Conservation (phyloP, 2,329 filamentous ascomycete genomes). For the Verticillium isaacii region DNA sequence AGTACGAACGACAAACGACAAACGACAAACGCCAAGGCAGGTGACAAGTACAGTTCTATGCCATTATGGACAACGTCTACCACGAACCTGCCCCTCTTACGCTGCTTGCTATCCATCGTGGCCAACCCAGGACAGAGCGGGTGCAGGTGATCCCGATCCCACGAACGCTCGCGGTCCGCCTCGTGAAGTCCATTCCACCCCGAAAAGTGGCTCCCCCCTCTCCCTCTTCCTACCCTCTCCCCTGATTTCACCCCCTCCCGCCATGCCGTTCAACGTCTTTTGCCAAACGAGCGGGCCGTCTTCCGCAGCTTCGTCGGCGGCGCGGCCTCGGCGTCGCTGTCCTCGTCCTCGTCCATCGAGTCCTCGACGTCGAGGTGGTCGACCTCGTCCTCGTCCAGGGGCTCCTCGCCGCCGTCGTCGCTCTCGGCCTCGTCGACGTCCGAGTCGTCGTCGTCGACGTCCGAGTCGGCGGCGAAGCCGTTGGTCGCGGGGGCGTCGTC, state of each 20-base stretch:
- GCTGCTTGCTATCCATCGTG: background rate
- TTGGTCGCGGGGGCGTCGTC: slow-evolving; percentile 30
- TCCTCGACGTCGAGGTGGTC: slow-evolving; percentile 54
- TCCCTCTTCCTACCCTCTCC: background rate
- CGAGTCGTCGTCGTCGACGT: slow-evolving; percentile 45
- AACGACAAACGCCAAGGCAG: background rate
- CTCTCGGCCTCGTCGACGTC: slow-evolving; percentile 37
- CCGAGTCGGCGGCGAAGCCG: slow-evolving; percentile 52
- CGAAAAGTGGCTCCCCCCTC: too few relatives aligned
- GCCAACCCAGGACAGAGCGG: background rate
- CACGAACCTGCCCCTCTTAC: background rate
- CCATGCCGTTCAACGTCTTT: slow-evolving; percentile 16
- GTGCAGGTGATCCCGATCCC: background rate
- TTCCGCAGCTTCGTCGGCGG: slow-evolving; percentile 42
- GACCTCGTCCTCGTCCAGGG: slow-evolving; percentile 54
- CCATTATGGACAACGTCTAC: background rate
- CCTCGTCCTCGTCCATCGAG: slow-evolving; percentile 51
- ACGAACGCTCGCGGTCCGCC: background rate
- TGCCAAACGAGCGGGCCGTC: slow-evolving; percentile 27
- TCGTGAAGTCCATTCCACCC: background rate
- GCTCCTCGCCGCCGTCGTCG: slow-evolving; percentile 42
- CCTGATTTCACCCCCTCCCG: background rate
- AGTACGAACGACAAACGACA: background rate
- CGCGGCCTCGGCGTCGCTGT: slow-evolving; percentile 44
- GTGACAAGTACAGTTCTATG: background rate